Evolutionary conservation across 768 basidiomycete species (phyloP).

Genomic region (Russula compacta): DNA sequence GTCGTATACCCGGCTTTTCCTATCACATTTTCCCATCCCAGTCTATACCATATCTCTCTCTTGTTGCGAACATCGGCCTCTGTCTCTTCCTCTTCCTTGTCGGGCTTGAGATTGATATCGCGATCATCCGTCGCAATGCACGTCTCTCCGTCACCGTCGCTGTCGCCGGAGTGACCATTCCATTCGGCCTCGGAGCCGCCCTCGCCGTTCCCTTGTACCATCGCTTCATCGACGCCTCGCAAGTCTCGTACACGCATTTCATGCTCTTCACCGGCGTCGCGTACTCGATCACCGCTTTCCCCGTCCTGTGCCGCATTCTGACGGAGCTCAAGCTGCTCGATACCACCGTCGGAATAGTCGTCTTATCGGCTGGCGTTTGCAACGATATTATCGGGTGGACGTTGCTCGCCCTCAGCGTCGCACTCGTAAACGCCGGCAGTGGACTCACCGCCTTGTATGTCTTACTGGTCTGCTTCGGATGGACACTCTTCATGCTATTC

Average conservation of each 20-base stretch:
- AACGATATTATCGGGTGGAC: slow-evolving; percentile 76
- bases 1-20: slow-evolving; percentile 85
- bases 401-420: slow-evolving; percentile 82
- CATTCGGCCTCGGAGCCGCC: slow-evolving; percentile 78
- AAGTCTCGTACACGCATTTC: slow-evolving; percentile 75
- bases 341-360: slow-evolving; percentile 86
- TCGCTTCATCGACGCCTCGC: slow-evolving; percentile 51
- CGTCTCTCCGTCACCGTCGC: slow-evolving; percentile 62
- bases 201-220: slow-evolving; percentile 64
- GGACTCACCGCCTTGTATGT: slow-evolving; percentile 84
- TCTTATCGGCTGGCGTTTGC: slow-evolving; percentile 86
- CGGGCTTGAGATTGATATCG: slow-evolving; percentile 81
- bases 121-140: slow-evolving; percentile 70
- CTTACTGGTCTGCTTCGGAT: slow-evolving; percentile 69
- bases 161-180: slow-evolving; percentile 74
- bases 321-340: slow-evolving; percentile 87
- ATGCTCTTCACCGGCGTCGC: slow-evolving; percentile 93
- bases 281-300: slow-evolving; percentile 81
- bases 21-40: slow-evolving; percentile 69
- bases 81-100: slow-evolving; percentile 88
- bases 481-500: slow-evolving; percentile 68
- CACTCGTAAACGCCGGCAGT: slow-evolving; percentile 80
- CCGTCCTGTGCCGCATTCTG: slow-evolving; percentile 79
- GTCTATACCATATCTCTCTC: slow-evolving; percentile 69
- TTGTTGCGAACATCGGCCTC: slow-evolving; percentile 84